These are phyloP conservation scores for Lachnellula subtilissima DNA, from an alignment of 2,329 filamentous ascomycete species.

Conservation along the genomic window DNA sequence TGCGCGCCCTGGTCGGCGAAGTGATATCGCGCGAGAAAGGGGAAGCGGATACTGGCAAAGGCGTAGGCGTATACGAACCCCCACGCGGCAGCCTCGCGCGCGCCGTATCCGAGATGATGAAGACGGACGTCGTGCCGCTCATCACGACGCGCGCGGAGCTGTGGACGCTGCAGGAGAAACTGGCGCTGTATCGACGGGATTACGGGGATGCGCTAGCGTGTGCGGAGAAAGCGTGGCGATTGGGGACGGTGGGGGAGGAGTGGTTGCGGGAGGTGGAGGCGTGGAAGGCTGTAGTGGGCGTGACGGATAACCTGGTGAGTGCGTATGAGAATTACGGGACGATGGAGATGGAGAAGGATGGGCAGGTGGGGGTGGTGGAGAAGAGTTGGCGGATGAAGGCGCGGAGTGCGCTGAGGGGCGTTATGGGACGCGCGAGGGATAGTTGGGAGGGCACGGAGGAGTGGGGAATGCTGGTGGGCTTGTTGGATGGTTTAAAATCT, in stretches of 20 bases:
- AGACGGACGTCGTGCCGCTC: constrained; percentile 70
- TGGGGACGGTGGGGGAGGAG: constrained; percentile 47
- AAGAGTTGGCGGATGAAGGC: constrained; percentile 86
- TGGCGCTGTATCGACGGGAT: constrained; percentile 69
- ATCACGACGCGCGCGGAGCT: constrained; percentile 75
- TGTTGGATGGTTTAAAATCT: constrained; percentile 35
- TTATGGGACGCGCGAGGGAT: constrained; percentile 77
- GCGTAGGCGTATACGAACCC: constrained; percentile 35
- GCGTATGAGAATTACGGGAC: constrained; percentile 76
- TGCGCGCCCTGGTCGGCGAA: constrained; percentile 69
- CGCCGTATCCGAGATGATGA: constrained; percentile 66
- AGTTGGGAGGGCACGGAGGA: constrained; percentile 73
- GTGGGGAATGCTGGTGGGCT: constrained; percentile 57
- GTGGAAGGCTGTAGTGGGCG: constrained; percentile 54
- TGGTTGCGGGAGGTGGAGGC: constrained; percentile 41
- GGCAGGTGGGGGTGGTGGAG: constrained; percentile 46
- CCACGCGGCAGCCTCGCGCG: constrained; percentile 56
- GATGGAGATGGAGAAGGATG: constrained; percentile 50
- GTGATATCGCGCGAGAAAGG: constrained; percentile 46
- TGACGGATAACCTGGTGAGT: constrained; percentile 75
- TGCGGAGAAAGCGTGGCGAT: constrained; percentile 86
- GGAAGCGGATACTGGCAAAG: constrained; percentile 6
- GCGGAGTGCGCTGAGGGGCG: constrained; percentile 73
- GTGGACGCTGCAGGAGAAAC: constrained; percentile 68
- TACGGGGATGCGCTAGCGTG: constrained; percentile 71